Evolutionary conservation across 2,329 filamentous ascomycete genomes (phyloP).

Genomic region (Emmonsia crescens): DNA sequence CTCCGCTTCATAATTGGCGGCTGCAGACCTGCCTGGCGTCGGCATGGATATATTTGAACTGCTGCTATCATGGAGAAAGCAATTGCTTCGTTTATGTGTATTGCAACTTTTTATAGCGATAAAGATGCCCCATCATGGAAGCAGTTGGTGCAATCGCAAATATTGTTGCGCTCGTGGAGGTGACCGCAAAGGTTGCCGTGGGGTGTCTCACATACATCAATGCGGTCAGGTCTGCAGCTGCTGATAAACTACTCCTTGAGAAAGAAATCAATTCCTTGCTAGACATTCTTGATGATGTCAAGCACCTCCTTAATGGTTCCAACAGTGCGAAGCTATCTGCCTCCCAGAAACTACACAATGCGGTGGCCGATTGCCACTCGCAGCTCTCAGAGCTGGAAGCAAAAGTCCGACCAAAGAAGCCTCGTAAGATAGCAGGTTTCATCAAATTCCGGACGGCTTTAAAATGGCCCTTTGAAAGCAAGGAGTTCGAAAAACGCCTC

Average conservation of each 20-base stretch:
- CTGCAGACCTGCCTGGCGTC: neutral
- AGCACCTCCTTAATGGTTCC: neutral
- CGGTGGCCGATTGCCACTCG: neutral
- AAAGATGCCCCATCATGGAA: neutral
- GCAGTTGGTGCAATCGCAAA: neutral
- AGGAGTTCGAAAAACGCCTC: neutral
- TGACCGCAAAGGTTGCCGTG: neutral
- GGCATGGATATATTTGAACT: neutral
- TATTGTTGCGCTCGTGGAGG: neutral
- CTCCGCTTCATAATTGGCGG: neutral
- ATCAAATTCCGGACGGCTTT: neutral
- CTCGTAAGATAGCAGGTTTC: neutral
- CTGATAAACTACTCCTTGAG: neutral
- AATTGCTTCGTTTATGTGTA: neutral
- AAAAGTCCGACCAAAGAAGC: neutral
- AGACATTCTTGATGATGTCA: neutral
- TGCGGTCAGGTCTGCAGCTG: neutral
- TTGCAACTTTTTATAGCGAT: neutral
- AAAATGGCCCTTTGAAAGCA: neutral
- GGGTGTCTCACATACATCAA: conserved; percentile 1
- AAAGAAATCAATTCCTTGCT: neutral
- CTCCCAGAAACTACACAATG: neutral
- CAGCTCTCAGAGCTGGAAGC: neutral
- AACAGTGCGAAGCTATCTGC: neutral
- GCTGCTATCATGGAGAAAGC: neutral